Evolutionary conservation across 2,329 filamentous ascomycete species (phyloP), one percentile per base, ranked within the genome.

Genomic region (Plenodomus biglobosus): DNA sequence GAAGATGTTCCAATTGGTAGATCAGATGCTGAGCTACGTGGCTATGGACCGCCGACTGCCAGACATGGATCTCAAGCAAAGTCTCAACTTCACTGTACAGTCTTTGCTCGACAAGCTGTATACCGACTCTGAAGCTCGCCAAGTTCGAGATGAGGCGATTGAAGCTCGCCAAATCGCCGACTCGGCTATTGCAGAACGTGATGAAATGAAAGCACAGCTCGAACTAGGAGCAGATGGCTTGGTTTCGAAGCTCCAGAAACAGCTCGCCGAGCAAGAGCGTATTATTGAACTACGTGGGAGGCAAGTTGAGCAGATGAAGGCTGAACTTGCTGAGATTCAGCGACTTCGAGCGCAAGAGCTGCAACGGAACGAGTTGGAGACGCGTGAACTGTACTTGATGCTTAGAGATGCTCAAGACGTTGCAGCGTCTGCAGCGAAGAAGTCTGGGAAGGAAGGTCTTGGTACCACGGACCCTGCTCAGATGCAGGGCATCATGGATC

Each of bases 21-120:
- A 99, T 73, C 87, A 90, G n/a, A 97, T 97, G 91, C 84, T 99
- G 58, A 96, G 91, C 73, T 97, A 97, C 73, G 92, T 99, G 54
- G 92, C 92, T 62, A 99, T 99, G 92, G 94, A 99, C 73, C 84
- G 94, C 66, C 83, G 94, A 55, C 75, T 97, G 56, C 94, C 94
- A 34, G 92, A 99, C 73, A 92, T 97, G 85, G 94, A 99, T 71
- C 82, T 99, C 50, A 96, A 96, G 77, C 92, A 97, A 72, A 95
- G 91, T 67, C 82, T 99, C 57, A 96, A 95, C 71, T 97, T 97
- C 65, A 96, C 92, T 0, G 94, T 99, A 8, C 94, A 97, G 75
- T 95, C 85, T 71, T 79, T 99, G 59, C 79, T 99, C 54, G 94
- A 97, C 76, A 95, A 95, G 75, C 80, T 99, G 43, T 94, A 97